Evolutionary conservation across 2,329 filamentous ascomycete species (phyloP).

Genomic region (Fusarium sp.): DNA sequence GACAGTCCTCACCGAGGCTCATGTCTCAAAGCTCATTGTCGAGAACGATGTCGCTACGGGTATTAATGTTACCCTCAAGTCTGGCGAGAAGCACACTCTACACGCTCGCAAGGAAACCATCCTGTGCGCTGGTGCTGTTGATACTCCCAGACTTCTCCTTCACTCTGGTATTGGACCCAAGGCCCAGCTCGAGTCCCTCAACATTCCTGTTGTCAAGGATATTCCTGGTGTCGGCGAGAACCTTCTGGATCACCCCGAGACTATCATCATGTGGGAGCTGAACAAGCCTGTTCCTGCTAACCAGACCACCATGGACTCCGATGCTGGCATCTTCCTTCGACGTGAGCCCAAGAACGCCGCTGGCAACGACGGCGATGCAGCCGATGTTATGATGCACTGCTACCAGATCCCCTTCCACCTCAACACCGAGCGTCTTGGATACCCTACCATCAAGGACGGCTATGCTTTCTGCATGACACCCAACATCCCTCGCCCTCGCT

Average conservation of each 20-base stretch:
- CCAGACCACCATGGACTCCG: slow-evolving; percentile 91
- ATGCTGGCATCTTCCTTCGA: slow-evolving; percentile 88
- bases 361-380: slow-evolving; percentile 76
- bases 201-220: slow-evolving; percentile 66
- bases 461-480: slow-evolving; percentile 95
- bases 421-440: slow-evolving; percentile 85
- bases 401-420: slow-evolving; percentile 94
- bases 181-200: slow-evolving; percentile 63
- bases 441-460: slow-evolving; percentile 69
- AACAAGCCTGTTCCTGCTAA: slow-evolving; percentile 79
- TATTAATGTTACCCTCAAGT: slow-evolving; percentile 71
- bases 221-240: slow-evolving; percentile 71
- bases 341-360: slow-evolving; percentile 76
- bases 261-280: slow-evolving; percentile 78
- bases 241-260: slow-evolving; percentile 70
- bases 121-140: slow-evolving; percentile 81
- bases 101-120: slow-evolving; percentile 80
- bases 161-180: slow-evolving; percentile 68
- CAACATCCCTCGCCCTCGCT: slow-evolving; percentile 86
- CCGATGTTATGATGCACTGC: slow-evolving; percentile 96
- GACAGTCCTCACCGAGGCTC: slow-evolving; percentile 86
- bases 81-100: slow-evolving; percentile 65
- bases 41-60: slow-evolving; percentile 76
- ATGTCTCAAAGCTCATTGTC: slow-evolving; percentile 85
- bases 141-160: slow-evolving; percentile 77